Base-by-base conservation (phyloP, 2,329 filamentous ascomycete species). In the Trichoderma lentiforme region DNA sequence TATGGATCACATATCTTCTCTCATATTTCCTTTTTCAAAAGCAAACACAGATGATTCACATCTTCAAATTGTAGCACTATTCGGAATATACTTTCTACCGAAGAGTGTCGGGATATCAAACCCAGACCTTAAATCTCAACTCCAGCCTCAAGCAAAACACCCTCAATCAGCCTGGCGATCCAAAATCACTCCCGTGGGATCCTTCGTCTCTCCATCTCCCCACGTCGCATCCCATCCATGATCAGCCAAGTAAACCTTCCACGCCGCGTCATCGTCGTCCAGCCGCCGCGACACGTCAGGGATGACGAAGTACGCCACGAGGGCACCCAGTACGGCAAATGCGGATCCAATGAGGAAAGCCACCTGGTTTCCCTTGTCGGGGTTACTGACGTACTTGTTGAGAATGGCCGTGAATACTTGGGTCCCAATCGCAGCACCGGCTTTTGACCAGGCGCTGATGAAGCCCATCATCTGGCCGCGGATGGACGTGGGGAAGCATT, bases 391-490 rank as follows among this genome's bases (percentile, higher is more conserved):
- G 70, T 81, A 86, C 1, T 82, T 81, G 66, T 83, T 80, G 36
- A 86, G 82, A 58, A 88, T 87, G 0, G 85, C 83, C 0, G 81
- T 85, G 71, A 88, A 88, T 3, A 85, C 84, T 70, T 86, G 79
- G 0, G 84, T 87, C 1, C 85, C 85, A 21, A 87, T 83, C 0
- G 85, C 84, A 0, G 86, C 84, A 0, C 86, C 85, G 1, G 84
- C 84, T 71, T 87, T 87, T 14, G 83, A 84, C 21, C 82, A 82
- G 0, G 85, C 85, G 0, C 84, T 80, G 0, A 84, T 81, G 64
- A 87, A 79, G 1, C 85, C 85, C 71, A 86, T 80, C 76, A 84
- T 85, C 66, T 86, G 84, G 0, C 85, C 85, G 1, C 85, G 80
- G 3, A 87, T 80, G 0, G 83, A 82, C 0, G 86, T 87, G 0